These are phyloP conservation scores for Metarhizium sp. DNA, from an alignment of 2,329 filamentous ascomycete genomes.

Conservation along the genomic window DNA sequence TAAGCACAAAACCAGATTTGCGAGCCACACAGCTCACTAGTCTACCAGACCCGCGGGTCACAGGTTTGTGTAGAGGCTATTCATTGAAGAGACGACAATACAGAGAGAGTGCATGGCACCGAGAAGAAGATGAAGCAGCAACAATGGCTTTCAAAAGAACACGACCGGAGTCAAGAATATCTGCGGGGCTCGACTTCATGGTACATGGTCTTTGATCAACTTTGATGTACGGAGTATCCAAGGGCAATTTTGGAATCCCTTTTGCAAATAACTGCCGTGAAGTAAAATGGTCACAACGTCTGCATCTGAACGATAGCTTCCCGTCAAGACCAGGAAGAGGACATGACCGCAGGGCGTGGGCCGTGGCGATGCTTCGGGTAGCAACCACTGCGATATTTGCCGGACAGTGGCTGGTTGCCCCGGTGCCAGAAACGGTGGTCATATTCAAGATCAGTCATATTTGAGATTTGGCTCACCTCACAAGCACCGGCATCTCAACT, in stretches of 20 bases:
- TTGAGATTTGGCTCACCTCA: neutral
- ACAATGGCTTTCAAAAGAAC: no score
- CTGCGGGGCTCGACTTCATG: no score
- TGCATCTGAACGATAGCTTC: no score
- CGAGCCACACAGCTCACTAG: neutral
- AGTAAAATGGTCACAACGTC: no score
- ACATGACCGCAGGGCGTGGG: no score
- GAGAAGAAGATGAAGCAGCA: neutral
- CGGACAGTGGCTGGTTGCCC: neutral
- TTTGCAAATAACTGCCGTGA: no score
- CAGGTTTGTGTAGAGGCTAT: neutral
- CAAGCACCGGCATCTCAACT: neutral
- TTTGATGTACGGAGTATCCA: no score
- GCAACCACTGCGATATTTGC: neutral
- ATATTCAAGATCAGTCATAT: neutral
- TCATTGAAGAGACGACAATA: neutral
- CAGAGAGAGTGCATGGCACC: neutral
- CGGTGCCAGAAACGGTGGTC: neutral
- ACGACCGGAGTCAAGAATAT: no score
- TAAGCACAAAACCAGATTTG: neutral
- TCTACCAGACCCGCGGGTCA: neutral
- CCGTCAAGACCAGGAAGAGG: no score
- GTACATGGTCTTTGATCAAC: no score
- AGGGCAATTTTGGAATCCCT: no score
- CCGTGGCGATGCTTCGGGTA: no score